Percentiles rank a stretch among this genome's conserved stretches.
Evolutionary conservation across 2,329 filamentous ascomycete species (phyloP).

Genomic region (Phaeophleospora eucalypticola): DNA sequence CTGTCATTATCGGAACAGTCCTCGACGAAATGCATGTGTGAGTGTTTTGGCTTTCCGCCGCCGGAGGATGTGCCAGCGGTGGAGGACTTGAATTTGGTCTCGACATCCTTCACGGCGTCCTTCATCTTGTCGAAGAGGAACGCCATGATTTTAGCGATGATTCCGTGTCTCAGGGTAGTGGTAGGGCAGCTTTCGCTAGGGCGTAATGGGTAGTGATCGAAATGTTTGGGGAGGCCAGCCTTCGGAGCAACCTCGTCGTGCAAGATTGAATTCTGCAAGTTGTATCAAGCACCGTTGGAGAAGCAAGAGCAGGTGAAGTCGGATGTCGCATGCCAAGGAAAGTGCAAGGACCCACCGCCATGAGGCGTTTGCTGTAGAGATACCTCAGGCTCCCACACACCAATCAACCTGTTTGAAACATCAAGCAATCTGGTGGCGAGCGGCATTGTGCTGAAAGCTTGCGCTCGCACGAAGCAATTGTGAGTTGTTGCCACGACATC

Average conservation of each 20-base stretch:
- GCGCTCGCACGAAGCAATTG: too few species aligned
- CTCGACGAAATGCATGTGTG: conserved; percentile 42
- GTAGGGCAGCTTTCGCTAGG: too few species aligned
- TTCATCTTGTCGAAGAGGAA: conserved; percentile 54
- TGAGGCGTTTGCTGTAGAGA: not conserved
- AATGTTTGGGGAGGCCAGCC: not conserved
- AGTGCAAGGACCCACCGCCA: not conserved
- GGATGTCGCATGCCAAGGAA: conserved; percentile 1
- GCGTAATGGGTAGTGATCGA: not conserved
- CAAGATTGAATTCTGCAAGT: not conserved
- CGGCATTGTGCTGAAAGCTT: too few species aligned
- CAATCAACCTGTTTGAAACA: not conserved
- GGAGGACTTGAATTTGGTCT: conserved; percentile 48
- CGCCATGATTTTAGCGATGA: conserved; percentile 16
- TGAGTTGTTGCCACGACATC: too few species aligned
- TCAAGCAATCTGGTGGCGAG: too few species aligned
- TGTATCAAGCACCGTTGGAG: not conserved
- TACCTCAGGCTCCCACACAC: not conserved
- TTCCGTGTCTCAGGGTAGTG: not conserved
- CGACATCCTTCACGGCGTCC: conserved; percentile 48
- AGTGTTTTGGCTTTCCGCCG: conserved; percentile 43
- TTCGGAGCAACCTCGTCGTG: too few species aligned
- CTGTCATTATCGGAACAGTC: conserved; percentile 36
- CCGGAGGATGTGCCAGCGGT: too few species aligned
- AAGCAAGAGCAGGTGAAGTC: not conserved